Base-by-base conservation (phyloP, 2,329 filamentous ascomycete species). In the Cladosporium sp. region DNA sequence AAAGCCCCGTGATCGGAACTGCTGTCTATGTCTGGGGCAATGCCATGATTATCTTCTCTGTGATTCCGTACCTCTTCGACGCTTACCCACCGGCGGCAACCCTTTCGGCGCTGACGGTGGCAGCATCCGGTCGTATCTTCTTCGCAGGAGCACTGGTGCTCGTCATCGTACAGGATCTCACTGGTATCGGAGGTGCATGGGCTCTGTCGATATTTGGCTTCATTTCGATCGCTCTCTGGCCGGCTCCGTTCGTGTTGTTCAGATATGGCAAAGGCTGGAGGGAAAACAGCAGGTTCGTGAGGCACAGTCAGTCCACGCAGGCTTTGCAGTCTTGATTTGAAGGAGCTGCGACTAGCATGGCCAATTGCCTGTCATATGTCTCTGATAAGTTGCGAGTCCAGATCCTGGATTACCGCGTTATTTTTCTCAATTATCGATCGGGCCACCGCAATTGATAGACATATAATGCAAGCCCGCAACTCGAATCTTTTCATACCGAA, bases 61-160 rank as follows among this genome's bases (percentile, higher is more conserved):
- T 75, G 16, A 68, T 78, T 21, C 71, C 76, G 10, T 79, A 78
- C 64, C 71, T 78, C 34, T 78, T 78, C 70, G 77, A 79, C 63
- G 76, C 75, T 3, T 78, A 75, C 65, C 71, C 75, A 16, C 72
- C 76, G 0, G 71, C 71, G 3, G 74, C 71, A 21, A 78, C 76
- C 0, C 70, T 78, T 3, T 70, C 75, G 7, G 77, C 77, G 1
- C 70, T 79, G 25, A 78, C 77, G 0, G 68, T 73, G 28, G 73
- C 72, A 10, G 77, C 76, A 8, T 73, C 67, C 28, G 65, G 68
- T 26, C 70, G 77, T 23, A 67, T 78, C 25, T 49, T 72, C 6
- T 64, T 72, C 46, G 77, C 72, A 11, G 75, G 70, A 16, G 67
- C 71, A n/a, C 59, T 77, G 53, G 76, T 75, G 18, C 68, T 78